These are phyloP conservation scores for Aspergillus fijiensis DNA, from an alignment of 2,329 filamentous ascomycete genomes.

Conservation along the genomic window DNA sequence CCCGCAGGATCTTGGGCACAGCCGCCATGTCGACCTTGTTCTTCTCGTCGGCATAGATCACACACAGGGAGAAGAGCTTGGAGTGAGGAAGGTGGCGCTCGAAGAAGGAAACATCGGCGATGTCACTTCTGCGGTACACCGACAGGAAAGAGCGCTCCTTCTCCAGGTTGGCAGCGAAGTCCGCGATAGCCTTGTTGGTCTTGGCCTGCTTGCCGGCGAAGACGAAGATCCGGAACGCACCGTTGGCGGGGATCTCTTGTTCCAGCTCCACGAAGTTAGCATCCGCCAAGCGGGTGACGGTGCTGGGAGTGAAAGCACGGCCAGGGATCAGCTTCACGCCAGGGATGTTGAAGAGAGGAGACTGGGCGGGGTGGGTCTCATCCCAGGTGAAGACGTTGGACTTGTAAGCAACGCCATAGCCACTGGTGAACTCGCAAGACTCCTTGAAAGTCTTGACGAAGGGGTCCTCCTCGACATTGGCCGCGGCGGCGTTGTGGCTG, in stretches of 20 bases:
- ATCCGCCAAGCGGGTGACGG: constrained; percentile 83
- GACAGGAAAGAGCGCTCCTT: constrained; percentile 71
- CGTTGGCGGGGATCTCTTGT: constrained; percentile 85
- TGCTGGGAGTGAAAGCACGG: constrained; percentile 71
- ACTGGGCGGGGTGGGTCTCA: constrained; percentile 67
- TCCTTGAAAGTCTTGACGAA: constrained; percentile 91
- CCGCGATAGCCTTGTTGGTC: constrained; percentile 63
- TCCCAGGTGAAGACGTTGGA: constrained; percentile 85
- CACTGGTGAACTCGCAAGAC: constrained; percentile 86
- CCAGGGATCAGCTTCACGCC: constrained; percentile 69
- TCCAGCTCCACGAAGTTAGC: constrained; percentile 88
- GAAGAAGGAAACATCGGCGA: constrained; percentile 66
- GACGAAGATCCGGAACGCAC: constrained; percentile 80
- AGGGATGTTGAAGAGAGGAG: constrained; percentile 65
- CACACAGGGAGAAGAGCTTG: constrained; percentile 74
- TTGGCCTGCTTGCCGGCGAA: constrained; percentile 70
- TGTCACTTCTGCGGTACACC: constrained; percentile 62
- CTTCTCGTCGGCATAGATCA: constrained; percentile 69
- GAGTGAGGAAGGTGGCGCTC: constrained; percentile 84
- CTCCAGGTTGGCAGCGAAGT: constrained; percentile 66
- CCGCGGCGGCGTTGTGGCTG: constrained; percentile 38
- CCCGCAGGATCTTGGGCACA: constrained; percentile 67
- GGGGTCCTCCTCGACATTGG: constrained; percentile 55
- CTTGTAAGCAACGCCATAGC: constrained; percentile 84
- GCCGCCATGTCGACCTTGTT: constrained; percentile 71